These are phyloP conservation scores for Phaeodactylum tricornutum DNA, from an alignment of 108 stramenopile genomes.

Conservation along the genomic window DNA sequence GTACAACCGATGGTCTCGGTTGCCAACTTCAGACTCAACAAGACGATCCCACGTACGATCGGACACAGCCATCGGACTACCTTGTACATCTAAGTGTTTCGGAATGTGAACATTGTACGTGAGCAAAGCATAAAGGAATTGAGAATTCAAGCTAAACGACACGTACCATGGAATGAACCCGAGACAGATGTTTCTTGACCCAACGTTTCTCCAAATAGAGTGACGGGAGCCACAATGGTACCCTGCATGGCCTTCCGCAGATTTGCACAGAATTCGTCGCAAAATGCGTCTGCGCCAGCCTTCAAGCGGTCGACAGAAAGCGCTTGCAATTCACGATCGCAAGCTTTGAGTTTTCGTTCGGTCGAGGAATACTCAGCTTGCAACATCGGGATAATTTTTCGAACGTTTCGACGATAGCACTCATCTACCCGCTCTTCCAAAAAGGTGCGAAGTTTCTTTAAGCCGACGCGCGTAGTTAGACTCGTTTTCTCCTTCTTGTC, in stretches of 20 bases:
- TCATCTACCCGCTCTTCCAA: constrained; percentile 86
- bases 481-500: constrained; percentile 20
- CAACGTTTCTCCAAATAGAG: constrained; percentile 80
- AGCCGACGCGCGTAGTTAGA: constrained; percentile 45
- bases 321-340: constrained; percentile 73
- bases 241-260: constrained; percentile 74
- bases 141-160: not conserved
- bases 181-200: constrained; percentile 69
- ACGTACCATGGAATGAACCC: constrained; percentile 60
- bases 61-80: constrained; percentile 66
- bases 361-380: constrained; percentile 66
- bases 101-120: too few relatives aligned
- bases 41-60: constrained; percentile 62
- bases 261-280: constrained; percentile 76
- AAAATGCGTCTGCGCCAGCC: constrained; percentile 69
- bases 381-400: constrained; percentile 84
- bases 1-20: constrained; percentile 66
- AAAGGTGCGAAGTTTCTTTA: constrained; percentile 70
- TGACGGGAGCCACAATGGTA: constrained; percentile 71
- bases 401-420: constrained; percentile 83
- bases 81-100: constrained; percentile 26
- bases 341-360: constrained; percentile 55
- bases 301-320: constrained; percentile 73
- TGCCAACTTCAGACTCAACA: constrained; percentile 50
- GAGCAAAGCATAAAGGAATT: not conserved